These are phyloP conservation scores for Pestalotiopsis fici DNA, from an alignment of 2,329 filamentous ascomycete species.

Conservation along the genomic window DNA sequence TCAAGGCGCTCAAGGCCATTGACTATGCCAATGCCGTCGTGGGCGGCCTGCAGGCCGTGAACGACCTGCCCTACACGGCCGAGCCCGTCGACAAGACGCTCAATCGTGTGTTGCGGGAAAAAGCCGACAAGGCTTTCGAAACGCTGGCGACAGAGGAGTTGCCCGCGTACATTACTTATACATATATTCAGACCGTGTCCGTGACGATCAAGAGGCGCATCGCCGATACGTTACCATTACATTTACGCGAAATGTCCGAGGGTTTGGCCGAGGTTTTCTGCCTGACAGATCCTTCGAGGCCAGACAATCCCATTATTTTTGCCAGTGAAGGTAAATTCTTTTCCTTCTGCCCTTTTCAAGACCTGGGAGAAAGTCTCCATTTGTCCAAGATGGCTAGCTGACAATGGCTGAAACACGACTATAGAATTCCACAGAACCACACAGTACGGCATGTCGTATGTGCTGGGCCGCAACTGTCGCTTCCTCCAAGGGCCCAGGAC, in stretches of 20 bases:
- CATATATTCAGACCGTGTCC: constrained; percentile 70
- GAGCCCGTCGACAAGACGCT: constrained; percentile 50
- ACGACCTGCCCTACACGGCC: constrained; percentile 56
- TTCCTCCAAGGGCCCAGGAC: constrained; percentile 78
- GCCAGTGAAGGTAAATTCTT: constrained; percentile 65
- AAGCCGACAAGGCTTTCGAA: constrained; percentile 66
- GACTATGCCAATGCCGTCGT: constrained; percentile 71
- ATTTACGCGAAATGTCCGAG: constrained; percentile 70
- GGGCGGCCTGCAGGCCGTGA: constrained; percentile 57
- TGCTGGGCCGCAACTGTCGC: constrained; percentile 75
- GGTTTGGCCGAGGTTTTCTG: constrained; percentile 78
- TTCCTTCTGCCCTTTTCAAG: no score
- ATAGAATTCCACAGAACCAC: constrained; percentile 73
- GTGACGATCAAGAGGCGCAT: constrained; percentile 68
- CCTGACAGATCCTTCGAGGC: constrained; percentile 70
- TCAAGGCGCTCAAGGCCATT: constrained; percentile 72
- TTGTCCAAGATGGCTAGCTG: neutral
- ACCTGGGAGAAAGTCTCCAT: neutral
- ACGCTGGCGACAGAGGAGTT: constrained; percentile 67
- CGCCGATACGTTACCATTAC: constrained; percentile 64
- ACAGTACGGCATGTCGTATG: constrained; percentile 73
- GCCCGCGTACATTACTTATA: constrained; percentile 70
- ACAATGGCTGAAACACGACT: no score
- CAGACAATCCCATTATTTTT: constrained; percentile 77
- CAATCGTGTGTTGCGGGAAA: constrained; percentile 62